Base-by-base conservation (phyloP, 352 stramenopile genomes). In the Phytophthora palmivora region DNA sequence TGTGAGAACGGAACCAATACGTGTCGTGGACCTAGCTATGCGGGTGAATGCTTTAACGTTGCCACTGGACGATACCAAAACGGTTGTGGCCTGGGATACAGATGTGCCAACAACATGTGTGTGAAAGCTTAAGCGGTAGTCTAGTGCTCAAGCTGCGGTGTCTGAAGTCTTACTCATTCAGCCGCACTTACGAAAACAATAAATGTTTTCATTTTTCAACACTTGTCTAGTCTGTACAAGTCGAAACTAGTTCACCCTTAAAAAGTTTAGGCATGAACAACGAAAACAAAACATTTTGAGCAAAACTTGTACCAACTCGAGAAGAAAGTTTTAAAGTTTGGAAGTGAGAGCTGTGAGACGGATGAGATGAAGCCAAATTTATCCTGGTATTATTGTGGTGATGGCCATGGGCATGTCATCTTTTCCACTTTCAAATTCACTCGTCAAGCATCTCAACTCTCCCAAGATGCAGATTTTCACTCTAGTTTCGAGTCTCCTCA, bases 41-140 rank as follows among this genome's bases (percentile, higher is more conserved):
- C 6, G 0, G 54, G 41, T 14, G 68, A 76, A 48, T 77, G 69
- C 55, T 74, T 74, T 45, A 77, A 77, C 45, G 28, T 41, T 16
- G 69, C 69, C 4, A 74, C 58, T 4, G 64, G 69, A 14, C 36
- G 39, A 16, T 77, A 44, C 41, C 63, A 67, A 36, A 72, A 63
- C 12, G 59, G 59, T 11, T 77, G 69, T 16, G 55, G 47, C 7
- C 14, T 26, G 26, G 69, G 69, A 18, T 77, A 58, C 51, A 18
- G 39, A 21, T 77, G 69, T 48, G 46, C 47, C 1, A 71, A 66
- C 50, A 68, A 68, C 50, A 50, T 69, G 58, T 77, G 69, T 32
- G 58, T 71, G 9, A 51, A 41, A 53, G 58, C 61, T 19, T 74
- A 64, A 67, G 41, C 18, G 57, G 52, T 34, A 43, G 32, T 47